phyloP scores from a whole-genome alignment of 192 early-diverging fungal genomes.

The Spizellomyces sp. region DNA sequence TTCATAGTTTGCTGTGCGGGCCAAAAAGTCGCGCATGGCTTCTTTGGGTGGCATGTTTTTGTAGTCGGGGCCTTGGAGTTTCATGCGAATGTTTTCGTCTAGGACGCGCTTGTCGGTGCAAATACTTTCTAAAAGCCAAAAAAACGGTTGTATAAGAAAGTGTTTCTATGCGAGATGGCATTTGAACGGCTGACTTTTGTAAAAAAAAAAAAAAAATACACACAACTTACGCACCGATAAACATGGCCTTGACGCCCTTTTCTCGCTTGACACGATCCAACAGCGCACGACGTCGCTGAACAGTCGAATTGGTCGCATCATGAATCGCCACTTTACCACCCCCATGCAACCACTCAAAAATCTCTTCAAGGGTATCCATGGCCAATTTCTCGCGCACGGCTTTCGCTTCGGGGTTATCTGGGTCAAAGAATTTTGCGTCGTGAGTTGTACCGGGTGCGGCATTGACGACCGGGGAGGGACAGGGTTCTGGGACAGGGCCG shows the following conservation, averaged over 20 bases:
- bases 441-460: constrained; percentile 57
- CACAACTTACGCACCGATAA: constrained; percentile 35
- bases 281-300: constrained; percentile 65
- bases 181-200: too few relatives aligned
- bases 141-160: not conserved
- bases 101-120: constrained; percentile 78
- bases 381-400: constrained; percentile 84
- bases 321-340: constrained; percentile 79
- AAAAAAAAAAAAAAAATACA: too few relatives aligned
- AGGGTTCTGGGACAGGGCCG: constrained; percentile 30
- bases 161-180: too few relatives aligned
- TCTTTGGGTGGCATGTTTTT: constrained; percentile 75
- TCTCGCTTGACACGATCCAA: constrained; percentile 37
- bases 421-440: constrained; percentile 91
- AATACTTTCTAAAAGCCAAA: constrained; percentile 70
- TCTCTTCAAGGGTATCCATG: constrained; percentile 88
- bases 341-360: constrained; percentile 83
- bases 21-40: constrained; percentile 84
- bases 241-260: constrained; percentile 37
- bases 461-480: constrained; percentile 34
- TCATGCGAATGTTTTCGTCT: constrained; percentile 84
- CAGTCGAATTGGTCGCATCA: constrained; percentile 96
- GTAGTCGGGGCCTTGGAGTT: constrained; percentile 95
- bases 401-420: constrained; percentile 76
- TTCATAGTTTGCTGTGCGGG: constrained; percentile 90